A percentile compares a stretch with the other conserved stretches of the same genome.
Conservation (phyloP, 1,284 basidiomycete species). For the Malassezia sp. region DNA sequence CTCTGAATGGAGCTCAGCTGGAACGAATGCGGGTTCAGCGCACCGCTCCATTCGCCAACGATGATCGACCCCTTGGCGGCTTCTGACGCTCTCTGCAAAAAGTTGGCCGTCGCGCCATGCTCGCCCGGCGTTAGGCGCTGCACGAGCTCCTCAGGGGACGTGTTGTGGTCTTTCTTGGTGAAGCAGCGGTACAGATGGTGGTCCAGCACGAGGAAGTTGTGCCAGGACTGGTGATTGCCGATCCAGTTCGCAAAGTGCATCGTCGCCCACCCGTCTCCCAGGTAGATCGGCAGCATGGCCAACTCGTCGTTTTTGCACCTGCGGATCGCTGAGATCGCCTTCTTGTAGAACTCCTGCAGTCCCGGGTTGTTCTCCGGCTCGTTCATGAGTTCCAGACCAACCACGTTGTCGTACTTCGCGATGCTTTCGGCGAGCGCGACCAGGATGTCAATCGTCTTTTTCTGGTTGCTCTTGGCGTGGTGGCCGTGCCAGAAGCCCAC, state of each 20-base stretch:
- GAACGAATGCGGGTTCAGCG: constrained; percentile 60
- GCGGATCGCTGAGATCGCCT: constrained; percentile 56
- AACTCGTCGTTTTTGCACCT: constrained; percentile 16
- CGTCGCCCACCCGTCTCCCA: constrained; percentile 68
- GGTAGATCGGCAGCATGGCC: constrained; percentile 49
- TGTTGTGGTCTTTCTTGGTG: constrained; percentile 56
- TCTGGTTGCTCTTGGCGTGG: constrained; percentile 44
- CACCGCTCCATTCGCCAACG: constrained; percentile 68
- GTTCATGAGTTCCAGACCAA: constrained; percentile 73
- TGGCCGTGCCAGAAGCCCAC: constrained; percentile 30
- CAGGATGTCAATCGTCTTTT: constrained; percentile 53
- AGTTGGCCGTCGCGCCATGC: constrained; percentile 21
- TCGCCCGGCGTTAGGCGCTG: constrained; percentile 21
- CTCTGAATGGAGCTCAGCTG: constrained; percentile 12
- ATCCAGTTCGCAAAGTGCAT: constrained; percentile 58
- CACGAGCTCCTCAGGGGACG: constrained; percentile 55
- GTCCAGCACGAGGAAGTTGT: constrained; percentile 58
- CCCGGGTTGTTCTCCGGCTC: constrained; percentile 57
- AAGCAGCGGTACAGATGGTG: constrained; percentile 80
- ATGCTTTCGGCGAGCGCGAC: constrained; percentile 50
- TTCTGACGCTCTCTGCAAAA: constrained; percentile 31
- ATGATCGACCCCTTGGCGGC: constrained; percentile 56
- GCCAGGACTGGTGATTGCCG: constrained; percentile 26
- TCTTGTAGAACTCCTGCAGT: constrained; percentile 39
- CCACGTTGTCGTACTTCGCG: constrained; percentile 55